Base-by-base conservation (phyloP, 352 stramenopile species). In the Phytophthora vignae region DNA sequence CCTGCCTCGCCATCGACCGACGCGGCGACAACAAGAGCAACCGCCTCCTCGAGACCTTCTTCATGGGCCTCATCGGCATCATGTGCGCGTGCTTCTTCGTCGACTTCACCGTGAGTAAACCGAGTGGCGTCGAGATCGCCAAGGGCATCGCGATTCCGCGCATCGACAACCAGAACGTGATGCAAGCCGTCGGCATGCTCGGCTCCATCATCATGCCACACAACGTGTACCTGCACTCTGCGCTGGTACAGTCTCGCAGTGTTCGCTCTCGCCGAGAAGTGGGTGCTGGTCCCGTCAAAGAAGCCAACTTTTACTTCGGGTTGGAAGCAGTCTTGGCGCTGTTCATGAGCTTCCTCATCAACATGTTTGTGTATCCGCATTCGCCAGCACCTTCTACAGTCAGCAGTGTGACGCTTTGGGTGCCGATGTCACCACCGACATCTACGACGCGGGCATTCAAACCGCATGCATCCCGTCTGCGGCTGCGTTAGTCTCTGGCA, bases 211-310 rank as follows among this genome's bases (percentile, higher is more conserved):
- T 99, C 78, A 98, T 98, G 93, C 95, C 96, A 4, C 94, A 99
- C 77, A 99, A 99, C 64, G 77, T 99, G 9, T 98, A 98, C 59
- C 76, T 99, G n/a, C 96, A 99, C 73, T 98, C 92, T 10, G 96
- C 89, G 12, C 82, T 98, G 1, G 90, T 98, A 19, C 90, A 88
- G 25, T 81, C 81, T n/a, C 77, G 82, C 0, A 71, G 65, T 3
- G 58, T 76, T 21, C 42, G 76, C 36, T 50, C 55, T 40, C 68
- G 55, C 40, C 55, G 55, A 38, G 52, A 19, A 3, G 52, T n/a
- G 9, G 66, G 66, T 4, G 33, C 48, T 38, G 68, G 61, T 7
- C 61, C 56, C 21, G 56, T 76, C 42, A 76, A 76, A 65, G 68
- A 76, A 52, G 85, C 88, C 29, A 94, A 89, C 55, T 90, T 87